Evolutionary conservation across 768 basidiomycete genomes (phyloP).

Genomic region (Gloeostereum incarnatum): DNA sequence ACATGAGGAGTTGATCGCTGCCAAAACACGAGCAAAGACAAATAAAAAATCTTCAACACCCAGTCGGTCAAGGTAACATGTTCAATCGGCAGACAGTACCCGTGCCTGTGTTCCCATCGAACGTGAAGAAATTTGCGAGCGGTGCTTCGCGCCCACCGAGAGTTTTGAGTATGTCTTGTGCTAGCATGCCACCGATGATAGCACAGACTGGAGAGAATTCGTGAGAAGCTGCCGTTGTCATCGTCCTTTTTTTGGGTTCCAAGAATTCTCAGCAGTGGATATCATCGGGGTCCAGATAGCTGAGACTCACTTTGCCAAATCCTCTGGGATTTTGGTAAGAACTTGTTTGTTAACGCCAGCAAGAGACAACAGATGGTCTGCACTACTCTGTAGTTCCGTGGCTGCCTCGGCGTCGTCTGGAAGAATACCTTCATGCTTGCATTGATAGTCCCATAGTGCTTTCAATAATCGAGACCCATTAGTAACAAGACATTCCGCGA

Average conservation of each 20-base stretch:
- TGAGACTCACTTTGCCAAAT: slow-evolving; percentile 50
- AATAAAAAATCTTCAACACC: background rate
- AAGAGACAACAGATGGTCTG: slow-evolving; percentile 46
- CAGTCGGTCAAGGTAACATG: no score
- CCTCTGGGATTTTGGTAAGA: slow-evolving; percentile 43
- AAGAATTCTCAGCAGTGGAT: slow-evolving; percentile 4
- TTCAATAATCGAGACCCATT: no score
- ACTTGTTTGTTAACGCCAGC: slow-evolving; percentile 68
- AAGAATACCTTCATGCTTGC: slow-evolving; percentile 41
- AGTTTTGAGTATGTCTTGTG: slow-evolving; percentile 90
- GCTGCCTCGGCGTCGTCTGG: slow-evolving; percentile 40
- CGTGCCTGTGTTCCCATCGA: slow-evolving; percentile 75
- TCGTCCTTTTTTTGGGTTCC: no score
- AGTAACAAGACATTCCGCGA: no score
- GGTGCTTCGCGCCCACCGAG: slow-evolving; percentile 87
- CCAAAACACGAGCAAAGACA: background rate
- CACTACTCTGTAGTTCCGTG: slow-evolving; percentile 53
- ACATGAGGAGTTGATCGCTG: no score
- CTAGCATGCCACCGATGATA: slow-evolving; percentile 89
- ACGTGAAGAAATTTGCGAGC: slow-evolving; percentile 85
- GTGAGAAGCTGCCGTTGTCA: slow-evolving; percentile 60
- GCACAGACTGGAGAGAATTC: slow-evolving; percentile 94
- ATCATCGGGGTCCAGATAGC: slow-evolving; percentile 6
- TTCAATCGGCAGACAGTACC: slow-evolving; percentile 57
- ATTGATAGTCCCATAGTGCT: slow-evolving; percentile 85